Evolutionary conservation across 352 stramenopile genomes (phyloP).

Genomic region (Pythium sp.): DNA sequence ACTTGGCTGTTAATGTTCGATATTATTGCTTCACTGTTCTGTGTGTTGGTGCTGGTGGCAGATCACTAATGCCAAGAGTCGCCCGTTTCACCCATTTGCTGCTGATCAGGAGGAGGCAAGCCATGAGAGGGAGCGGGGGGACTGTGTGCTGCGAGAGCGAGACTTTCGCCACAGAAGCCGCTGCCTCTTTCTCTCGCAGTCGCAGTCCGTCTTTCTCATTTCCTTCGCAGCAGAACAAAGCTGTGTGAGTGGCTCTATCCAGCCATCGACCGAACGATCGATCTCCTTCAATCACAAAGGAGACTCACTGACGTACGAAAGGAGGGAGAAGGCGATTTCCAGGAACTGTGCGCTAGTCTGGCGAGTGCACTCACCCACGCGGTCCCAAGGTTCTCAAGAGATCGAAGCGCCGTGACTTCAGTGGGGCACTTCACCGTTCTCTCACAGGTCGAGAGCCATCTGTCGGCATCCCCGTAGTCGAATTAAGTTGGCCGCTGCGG

Average conservation of each 20-base stretch:
- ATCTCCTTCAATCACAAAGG: not conserved
- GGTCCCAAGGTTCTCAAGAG: no score
- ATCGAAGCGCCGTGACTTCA: no score
- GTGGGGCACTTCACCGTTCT: no score
- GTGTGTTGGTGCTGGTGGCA: not conserved
- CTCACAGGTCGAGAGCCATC: no score
- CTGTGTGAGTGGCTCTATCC: slow-evolving; percentile 1
- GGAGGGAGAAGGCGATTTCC: not conserved
- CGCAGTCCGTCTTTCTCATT: not conserved
- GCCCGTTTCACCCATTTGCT: not conserved
- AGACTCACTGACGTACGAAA: not conserved
- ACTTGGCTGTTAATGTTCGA: not conserved
- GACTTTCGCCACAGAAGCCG: not conserved
- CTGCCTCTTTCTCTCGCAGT: not conserved
- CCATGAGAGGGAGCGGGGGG: no score
- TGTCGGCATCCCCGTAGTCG: no score
- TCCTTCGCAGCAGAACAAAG: not conserved
- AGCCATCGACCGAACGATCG: not conserved
- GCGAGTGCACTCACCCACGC: no score
- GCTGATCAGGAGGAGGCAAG: not conserved
- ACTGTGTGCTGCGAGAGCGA: not conserved
- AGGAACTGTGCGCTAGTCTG: not conserved
- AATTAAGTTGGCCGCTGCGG: no score
- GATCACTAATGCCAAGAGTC: not conserved
- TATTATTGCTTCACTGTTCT: not conserved